A percentile compares a stretch with the other conserved stretches of the same genome.
These are phyloP conservation scores for Pseudozyma thailandica DNA, from an alignment of 1,284 basidiomycete genomes.

Conservation along the genomic window DNA sequence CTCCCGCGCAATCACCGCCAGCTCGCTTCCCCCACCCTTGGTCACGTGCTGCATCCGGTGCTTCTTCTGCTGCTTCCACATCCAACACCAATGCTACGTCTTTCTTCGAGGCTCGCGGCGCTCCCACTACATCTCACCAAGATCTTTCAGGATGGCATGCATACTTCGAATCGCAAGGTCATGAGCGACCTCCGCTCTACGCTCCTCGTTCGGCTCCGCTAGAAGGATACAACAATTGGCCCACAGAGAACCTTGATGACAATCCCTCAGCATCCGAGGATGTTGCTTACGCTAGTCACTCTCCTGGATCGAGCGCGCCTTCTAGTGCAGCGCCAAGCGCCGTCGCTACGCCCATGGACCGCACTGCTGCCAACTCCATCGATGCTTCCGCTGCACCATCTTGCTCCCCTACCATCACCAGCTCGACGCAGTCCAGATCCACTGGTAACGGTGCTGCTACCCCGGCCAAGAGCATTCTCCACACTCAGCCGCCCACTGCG, in stretches of 20 bases:
- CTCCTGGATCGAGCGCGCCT: not conserved
- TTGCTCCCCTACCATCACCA: not conserved
- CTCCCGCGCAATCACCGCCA: slow-evolving; percentile 16
- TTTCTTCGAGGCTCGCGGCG: slow-evolving; percentile 11
- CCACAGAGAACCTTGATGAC: slow-evolving; percentile 14
- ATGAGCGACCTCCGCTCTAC: slow-evolving; percentile 44
- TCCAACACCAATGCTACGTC: slow-evolving; percentile 3
- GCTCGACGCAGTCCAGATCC: slow-evolving; percentile 3
- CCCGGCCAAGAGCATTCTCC: slow-evolving; percentile 33
- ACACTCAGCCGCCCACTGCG: slow-evolving; percentile 13
- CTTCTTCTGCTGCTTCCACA: slow-evolving; percentile 10
- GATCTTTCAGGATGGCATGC: slow-evolving; percentile 37
- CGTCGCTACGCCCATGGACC: slow-evolving; percentile 9
- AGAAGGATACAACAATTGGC: slow-evolving; percentile 43
- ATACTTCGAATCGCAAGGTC: slow-evolving; percentile 33
- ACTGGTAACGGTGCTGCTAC: not conserved
- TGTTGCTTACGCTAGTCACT: not conserved
- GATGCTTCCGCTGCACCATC: not conserved
- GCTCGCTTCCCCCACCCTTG: slow-evolving; percentile 4
- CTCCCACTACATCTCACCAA: slow-evolving; percentile 19
- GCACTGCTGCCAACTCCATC: slow-evolving; percentile 21
- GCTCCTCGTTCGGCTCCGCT: slow-evolving; percentile 43
- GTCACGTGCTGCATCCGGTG: slow-evolving; percentile 3
- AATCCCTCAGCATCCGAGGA: not conserved
- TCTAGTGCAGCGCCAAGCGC: slow-evolving; percentile 16